phyloP scores from a whole-genome alignment of 495 filamentous ascomycete species.

The Xylaria longipes region DNA sequence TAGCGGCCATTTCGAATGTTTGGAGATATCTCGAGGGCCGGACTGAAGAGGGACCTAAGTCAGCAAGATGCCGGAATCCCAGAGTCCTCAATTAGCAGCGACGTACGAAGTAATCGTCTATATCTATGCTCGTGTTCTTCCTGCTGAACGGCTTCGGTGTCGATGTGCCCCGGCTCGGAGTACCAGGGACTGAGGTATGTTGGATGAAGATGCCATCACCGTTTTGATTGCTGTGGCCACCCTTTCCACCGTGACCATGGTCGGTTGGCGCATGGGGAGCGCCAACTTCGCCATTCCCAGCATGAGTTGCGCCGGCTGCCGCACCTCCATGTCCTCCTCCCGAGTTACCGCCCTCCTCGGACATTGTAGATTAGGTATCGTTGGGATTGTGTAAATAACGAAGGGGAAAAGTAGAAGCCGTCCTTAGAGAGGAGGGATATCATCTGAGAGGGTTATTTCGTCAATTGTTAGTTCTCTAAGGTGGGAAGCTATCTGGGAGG shows the following conservation, averaged over 20 bases:
- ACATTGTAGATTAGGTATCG: slow-evolving; percentile 32
- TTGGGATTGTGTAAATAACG: not conserved
- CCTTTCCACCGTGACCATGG: slow-evolving; percentile 7
- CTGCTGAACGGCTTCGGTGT: slow-evolving; percentile 54
- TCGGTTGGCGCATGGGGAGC: slow-evolving; percentile 19
- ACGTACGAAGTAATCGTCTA: slow-evolving; percentile 64
- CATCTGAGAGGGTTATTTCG: not conserved
- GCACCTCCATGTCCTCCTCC: slow-evolving; percentile 12
- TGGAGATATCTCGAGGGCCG: slow-evolving; percentile 72
- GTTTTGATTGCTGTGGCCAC: slow-evolving; percentile 27
- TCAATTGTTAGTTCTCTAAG: not conserved
- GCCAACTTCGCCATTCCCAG: slow-evolving; percentile 17
- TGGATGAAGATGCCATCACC: slow-evolving; percentile 25
- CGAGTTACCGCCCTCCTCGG: slow-evolving; percentile 35
- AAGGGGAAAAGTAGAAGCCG: not conserved
- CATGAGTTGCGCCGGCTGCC: slow-evolving; percentile 13
- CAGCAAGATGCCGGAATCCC: not conserved
- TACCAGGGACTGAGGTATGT: slow-evolving; percentile 40
- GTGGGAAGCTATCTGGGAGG: too few relatives aligned
- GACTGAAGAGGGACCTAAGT: slow-evolving; percentile 37
- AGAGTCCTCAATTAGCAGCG: not conserved
- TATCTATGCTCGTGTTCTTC: slow-evolving; percentile 51
- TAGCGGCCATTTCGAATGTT: slow-evolving; percentile 82
- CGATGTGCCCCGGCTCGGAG: slow-evolving; percentile 36
- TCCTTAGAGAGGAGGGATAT: not conserved